A percentile compares a stretch with the other conserved stretches of the same genome.
Evolutionary conservation across 257 asterid species (phyloP).

Genomic region (Cinchona pubescens): DNA sequence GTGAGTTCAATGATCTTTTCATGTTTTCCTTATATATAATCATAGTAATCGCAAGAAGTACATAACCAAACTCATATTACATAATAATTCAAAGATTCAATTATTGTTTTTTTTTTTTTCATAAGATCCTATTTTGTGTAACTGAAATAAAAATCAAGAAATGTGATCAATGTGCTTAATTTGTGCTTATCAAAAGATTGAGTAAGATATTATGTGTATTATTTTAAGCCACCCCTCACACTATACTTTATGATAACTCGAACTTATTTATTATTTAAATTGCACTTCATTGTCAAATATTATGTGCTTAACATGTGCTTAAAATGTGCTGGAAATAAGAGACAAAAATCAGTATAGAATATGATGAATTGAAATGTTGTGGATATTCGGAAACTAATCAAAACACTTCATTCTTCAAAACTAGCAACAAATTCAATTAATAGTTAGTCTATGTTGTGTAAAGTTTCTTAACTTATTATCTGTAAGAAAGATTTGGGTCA

Average conservation of each 20-base stretch:
- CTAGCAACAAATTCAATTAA: no score
- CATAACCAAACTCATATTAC: neutral
- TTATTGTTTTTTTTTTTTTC: neutral
- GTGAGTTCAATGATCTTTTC: slow-evolving; percentile 26
- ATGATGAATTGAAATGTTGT: neutral
- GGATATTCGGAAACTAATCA: neutral
- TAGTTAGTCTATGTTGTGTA: no score
- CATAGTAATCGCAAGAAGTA: no score
- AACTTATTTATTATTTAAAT: no score
- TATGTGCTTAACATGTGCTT: neutral
- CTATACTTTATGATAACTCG: no score
- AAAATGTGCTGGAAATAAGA: neutral
- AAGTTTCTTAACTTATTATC: no score
- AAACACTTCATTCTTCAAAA: neutral
- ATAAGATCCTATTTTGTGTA: neutral
- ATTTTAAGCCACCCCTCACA: no score
- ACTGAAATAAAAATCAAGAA: no score
- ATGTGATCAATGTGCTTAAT: neutral
- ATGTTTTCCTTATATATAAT: neutral
- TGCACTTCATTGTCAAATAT: no score
- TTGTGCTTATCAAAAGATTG: neutral
- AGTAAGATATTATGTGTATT: neutral
- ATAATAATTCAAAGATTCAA: neutral
- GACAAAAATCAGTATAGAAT: neutral
- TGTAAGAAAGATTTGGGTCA: no score